Evolutionary conservation across 306 rosid species (phyloP), one percentile per base, ranked within the genome.

Genomic region (Vicia villosa): DNA sequence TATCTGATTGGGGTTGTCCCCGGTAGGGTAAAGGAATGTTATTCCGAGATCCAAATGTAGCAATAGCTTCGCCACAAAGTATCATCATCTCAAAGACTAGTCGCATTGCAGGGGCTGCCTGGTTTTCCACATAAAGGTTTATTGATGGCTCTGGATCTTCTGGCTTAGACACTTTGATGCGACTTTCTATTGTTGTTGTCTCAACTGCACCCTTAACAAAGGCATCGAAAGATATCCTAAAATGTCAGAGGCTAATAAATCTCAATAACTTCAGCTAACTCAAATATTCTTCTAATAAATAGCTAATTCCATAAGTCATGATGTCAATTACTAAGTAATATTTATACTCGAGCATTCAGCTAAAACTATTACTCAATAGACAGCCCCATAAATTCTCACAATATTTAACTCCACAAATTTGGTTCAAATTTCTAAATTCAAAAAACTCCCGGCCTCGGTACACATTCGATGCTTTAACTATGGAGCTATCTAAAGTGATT

Each of bases 21-120:
- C 99, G 83, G 80, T 89, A 95, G 36, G 99, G 97, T 75, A 95
- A 82, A 49, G 95, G 91, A 78, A 95, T 87, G 78, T 76, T 86
- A 86, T 95, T 83, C 58, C 5, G 75, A 65, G 87, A 95, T 72
- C 97, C 96, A 72, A 76, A 89, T 16, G 82, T 86, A 42, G 97
- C 97, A n/a, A 91, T 46, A 72, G 86, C 99, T 83, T 95, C 99
- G 15, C 99, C 96, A 68, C 96, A 95, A 45, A 95, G 96, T 72
- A 91, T 65, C 99, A 95, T 91, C 96, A 95, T 95, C 81, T 95
- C 99, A 66, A 89, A 76, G 79, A 95, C 99, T 75, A 95, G 82
- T 80, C 91, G 86, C 99, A 95, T 91, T 46, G 97, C 94, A 69
- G 95, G 95, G 69, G 91, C 95, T 21, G 92, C 95, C 75, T 95